phyloP scores from a whole-genome alignment of 306 rosid species.

The Sophora flavescens region DNA sequence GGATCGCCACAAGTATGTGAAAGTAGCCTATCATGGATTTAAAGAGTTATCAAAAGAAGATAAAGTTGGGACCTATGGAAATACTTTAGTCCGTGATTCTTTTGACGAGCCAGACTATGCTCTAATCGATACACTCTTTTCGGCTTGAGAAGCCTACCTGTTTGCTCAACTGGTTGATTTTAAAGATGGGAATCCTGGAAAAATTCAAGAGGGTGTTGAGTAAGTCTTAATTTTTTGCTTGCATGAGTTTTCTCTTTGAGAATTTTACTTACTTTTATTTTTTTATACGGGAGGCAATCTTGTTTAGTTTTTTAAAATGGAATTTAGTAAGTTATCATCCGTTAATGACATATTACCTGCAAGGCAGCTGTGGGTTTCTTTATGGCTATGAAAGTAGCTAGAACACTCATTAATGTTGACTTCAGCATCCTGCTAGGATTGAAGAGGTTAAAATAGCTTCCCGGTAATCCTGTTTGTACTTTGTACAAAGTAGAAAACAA shows the following conservation, averaged over 20 bases:
- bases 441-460: background rate
- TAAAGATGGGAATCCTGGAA: slow-evolving; percentile 71
- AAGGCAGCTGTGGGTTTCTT: slow-evolving; percentile 18
- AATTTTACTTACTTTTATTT: slow-evolving; percentile 5
- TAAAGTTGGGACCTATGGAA: slow-evolving; percentile 90
- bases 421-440: slow-evolving; percentile 12
- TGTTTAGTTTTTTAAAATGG: background rate
- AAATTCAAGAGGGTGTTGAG: slow-evolving; percentile 70
- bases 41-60: slow-evolving; percentile 90
- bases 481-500: background rate
- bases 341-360: slow-evolving; percentile 11
- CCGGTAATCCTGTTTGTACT: slow-evolving; percentile 17
- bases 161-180: slow-evolving; percentile 94
- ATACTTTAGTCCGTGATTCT: slow-evolving; percentile 85
- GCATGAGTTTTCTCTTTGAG: slow-evolving; percentile 16
- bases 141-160: slow-evolving; percentile 92
- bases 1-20: slow-evolving; percentile 99
- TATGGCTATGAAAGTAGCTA: background rate
- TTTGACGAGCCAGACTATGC: slow-evolving; percentile 98
- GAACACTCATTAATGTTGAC: slow-evolving; percentile 28
- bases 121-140: slow-evolving; percentile 91
- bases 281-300: background rate
- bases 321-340: slow-evolving; percentile 6
- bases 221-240: slow-evolving; percentile 57
- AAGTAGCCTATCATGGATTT: slow-evolving; percentile 98